phyloP scores from a whole-genome alignment of 1,284 basidiomycete genomes.

The Ganoderma sinense region DNA sequence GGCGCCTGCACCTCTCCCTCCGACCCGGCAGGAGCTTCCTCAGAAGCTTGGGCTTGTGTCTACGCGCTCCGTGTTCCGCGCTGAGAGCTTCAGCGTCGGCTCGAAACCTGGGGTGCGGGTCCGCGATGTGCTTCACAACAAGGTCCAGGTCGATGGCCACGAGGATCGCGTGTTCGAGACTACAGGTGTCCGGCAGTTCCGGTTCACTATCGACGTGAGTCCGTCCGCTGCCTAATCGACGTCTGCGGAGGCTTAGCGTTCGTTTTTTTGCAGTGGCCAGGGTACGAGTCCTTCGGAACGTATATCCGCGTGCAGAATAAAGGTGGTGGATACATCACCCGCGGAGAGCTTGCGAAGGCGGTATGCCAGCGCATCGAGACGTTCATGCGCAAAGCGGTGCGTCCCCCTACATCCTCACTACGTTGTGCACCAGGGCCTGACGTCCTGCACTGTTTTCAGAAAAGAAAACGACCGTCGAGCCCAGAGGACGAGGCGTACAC shows the following conservation, averaged over 20 bases:
- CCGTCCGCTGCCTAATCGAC: background rate
- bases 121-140: constrained; percentile 21
- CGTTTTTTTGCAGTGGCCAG: constrained; percentile 30
- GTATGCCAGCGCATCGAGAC: constrained; percentile 20
- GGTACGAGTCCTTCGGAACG: constrained; percentile 23
- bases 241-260: background rate
- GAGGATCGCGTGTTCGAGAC: constrained; percentile 26
- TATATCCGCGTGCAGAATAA: constrained; percentile 29
- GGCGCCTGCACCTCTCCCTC: background rate
- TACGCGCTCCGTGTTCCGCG: constrained; percentile 3
- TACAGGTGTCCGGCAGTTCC: constrained; percentile 30
- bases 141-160: constrained; percentile 17
- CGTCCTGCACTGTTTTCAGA: constrained; percentile 7
- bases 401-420: background rate
- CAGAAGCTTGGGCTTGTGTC: constrained; percentile 19
- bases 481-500: constrained; percentile 17
- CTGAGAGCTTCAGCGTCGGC: constrained; percentile 21
- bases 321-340: constrained; percentile 22
- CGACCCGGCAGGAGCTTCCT: constrained; percentile 16
- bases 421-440: background rate
- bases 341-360: constrained; percentile 23
- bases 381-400: constrained; percentile 16
- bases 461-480: constrained; percentile 7
- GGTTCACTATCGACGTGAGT: constrained; percentile 29
- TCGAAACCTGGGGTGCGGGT: constrained; percentile 28